Evolutionary conservation across 2,329 filamentous ascomycete genomes (phyloP).

Genomic region (Pyrenophora teres): DNA sequence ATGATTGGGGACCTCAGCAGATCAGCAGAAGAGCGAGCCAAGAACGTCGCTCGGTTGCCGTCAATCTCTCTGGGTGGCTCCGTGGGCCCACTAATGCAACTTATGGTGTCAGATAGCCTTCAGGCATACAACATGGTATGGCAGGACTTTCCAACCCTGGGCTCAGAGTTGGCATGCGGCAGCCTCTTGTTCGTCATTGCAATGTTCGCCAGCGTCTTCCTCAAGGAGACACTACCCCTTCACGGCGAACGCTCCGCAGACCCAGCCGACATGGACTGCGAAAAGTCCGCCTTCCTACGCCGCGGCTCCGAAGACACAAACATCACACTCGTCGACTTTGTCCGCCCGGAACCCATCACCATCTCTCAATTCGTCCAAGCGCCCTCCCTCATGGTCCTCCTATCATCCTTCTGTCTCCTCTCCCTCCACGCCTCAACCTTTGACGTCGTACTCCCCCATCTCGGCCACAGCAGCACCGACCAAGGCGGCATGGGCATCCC

Average conservation of each 20-base stretch:
- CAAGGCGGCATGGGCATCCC: conserved; percentile 54
- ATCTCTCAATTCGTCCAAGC: conserved; percentile 53
- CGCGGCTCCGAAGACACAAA: conserved; percentile 44
- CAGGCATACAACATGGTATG: conserved; percentile 50
- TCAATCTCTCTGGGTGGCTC: conserved; percentile 53
- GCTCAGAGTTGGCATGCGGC: conserved; percentile 52
- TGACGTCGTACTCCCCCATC: conserved; percentile 54
- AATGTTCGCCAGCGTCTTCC: conserved; percentile 46
- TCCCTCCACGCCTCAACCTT: conserved; percentile 63
- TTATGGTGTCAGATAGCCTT: conserved; percentile 50
- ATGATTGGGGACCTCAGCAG: conserved; percentile 55
- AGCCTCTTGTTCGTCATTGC: conserved; percentile 50
- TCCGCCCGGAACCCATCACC: conserved; percentile 50
- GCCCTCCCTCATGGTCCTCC: conserved; percentile 52
- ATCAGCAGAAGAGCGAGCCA: conserved; percentile 44
- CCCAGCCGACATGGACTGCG: conserved; percentile 46
- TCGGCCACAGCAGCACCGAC: conserved; percentile 52
- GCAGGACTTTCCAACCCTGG: conserved; percentile 51
- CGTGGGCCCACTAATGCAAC: conserved; percentile 52
- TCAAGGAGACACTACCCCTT: conserved; percentile 48
- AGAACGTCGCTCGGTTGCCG: conserved; percentile 52
- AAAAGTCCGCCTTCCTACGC: conserved; percentile 55
- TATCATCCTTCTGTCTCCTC: conserved; percentile 58
- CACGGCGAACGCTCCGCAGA: conserved; percentile 26
- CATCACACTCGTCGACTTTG: conserved; percentile 41